Evolutionary conservation across 2,329 filamentous ascomycete genomes (phyloP), one percentile per base, ranked within the genome.

Genomic region (Colletotrichum gigasporum): DNA sequence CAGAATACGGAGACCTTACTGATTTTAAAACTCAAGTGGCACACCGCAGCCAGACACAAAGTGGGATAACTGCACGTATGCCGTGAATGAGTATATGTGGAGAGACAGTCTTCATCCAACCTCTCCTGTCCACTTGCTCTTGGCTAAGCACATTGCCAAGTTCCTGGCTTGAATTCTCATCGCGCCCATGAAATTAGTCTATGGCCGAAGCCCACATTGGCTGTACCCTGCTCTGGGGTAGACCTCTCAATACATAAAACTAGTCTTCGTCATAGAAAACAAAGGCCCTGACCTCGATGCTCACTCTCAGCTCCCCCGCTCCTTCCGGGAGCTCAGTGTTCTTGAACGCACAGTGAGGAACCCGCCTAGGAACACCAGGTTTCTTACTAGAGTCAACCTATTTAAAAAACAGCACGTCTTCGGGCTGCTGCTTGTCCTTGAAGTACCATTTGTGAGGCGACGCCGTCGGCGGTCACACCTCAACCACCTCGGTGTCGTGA

Each of bases 281-380:
- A 76, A 92, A 80, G 41, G 87, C 86, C 71, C 90, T 81, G 18
- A 92, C 88, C 75, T 92, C 90, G 74, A 92, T 91, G 72, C 89
- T 91, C 76, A 91, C 87, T 69, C 90, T 80, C 2, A 83, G 83
- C 54, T 83, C 83, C 22, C 84, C 87, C 11, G 83, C 86, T 51
- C 80, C 79, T 0, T 91, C 71, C 82, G 84, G 62, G 26, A 62
- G 20, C 7, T 62, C 64, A 10, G 77, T 75, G 72, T 85, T 79
- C 12, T 74, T 73, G 75, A 87, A 86, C 3, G 83, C 80, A 10
- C 78, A 79, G 69, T 87, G 84, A 28, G 83, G 83, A 24, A 84
- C 78, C 7, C 83, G 72, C 6, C 82, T 76, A 1, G 84, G 81
- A 11, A 86, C 84, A 2, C 61, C 56, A 5, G 56, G 56, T 34